Conservation (phyloP, 2,329 filamentous ascomycete species). For the Cladobotryum protrusum region DNA sequence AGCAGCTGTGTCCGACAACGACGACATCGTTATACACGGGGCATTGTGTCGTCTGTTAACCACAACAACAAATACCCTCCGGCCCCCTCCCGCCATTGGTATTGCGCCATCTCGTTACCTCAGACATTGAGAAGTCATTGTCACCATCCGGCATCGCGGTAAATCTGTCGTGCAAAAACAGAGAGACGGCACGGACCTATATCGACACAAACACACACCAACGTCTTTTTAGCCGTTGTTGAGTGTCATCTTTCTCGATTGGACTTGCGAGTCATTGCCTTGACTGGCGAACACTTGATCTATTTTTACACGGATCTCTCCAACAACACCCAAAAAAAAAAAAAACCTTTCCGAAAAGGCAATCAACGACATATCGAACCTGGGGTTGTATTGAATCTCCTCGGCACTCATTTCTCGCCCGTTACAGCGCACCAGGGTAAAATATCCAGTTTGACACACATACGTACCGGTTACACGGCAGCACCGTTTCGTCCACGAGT, state of each 20-base stretch:
- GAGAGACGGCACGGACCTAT: background rate
- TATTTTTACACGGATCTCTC: background rate
- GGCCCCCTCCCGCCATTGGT: background rate
- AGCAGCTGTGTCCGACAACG: too few species aligned
- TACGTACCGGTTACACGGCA: slow-evolving; percentile 6
- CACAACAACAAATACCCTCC: background rate
- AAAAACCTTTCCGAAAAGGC: background rate
- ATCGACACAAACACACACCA: too few species aligned
- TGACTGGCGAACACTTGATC: background rate
- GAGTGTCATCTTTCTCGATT: background rate
- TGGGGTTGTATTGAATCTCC: background rate
- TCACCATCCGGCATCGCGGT: background rate
- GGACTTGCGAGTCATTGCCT: background rate
- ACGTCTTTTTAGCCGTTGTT: too few species aligned
- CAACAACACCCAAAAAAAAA: background rate
- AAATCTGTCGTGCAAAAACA: background rate
- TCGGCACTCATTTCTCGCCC: background rate
- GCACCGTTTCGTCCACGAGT: slow-evolving; percentile 5
- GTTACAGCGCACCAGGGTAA: background rate
- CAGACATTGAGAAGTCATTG: background rate
- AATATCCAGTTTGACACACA: background rate
- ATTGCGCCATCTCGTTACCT: background rate
- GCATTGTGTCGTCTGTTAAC: background rate
- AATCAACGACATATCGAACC: background rate
- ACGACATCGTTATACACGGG: too few species aligned